Percentiles rank a stretch among this genome's conserved stretches.
phyloP scores from a whole-genome alignment of 257 asterid species.

The Nicotiana otophora region DNA sequence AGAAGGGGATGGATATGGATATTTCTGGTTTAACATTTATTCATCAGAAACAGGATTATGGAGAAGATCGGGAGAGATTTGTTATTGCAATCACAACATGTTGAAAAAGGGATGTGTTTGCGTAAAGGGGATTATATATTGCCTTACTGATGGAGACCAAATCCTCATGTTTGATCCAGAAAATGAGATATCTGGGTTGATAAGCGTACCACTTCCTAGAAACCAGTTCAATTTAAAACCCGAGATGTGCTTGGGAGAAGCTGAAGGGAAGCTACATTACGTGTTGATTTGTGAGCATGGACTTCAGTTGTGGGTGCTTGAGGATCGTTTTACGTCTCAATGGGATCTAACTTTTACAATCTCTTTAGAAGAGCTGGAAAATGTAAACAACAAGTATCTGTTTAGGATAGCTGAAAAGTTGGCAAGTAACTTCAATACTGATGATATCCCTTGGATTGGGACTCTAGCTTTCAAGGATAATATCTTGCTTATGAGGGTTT shows the following conservation, averaged over 20 bases:
- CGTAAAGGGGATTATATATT: slow-evolving; percentile 38
- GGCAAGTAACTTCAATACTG: not conserved
- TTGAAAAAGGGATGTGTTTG: slow-evolving; percentile 36
- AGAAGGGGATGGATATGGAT: slow-evolving; percentile 14
- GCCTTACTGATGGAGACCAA: slow-evolving; percentile 53
- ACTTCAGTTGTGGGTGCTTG: slow-evolving; percentile 51
- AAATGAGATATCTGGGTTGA: slow-evolving; percentile 40
- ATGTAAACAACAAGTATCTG: slow-evolving; percentile 19
- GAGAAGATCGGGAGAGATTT: slow-evolving; percentile 37
- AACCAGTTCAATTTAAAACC: slow-evolving; percentile 22
- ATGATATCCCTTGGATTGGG: slow-evolving; percentile 31
- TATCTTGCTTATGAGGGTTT: slow-evolving; percentile 38
- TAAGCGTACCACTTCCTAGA: slow-evolving; percentile 41
- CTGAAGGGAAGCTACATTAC: slow-evolving; percentile 30
- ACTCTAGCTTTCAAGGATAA: slow-evolving; percentile 51
- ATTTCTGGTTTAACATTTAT: slow-evolving; percentile 39
- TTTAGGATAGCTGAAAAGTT: slow-evolving; percentile 28
- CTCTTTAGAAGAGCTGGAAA: slow-evolving; percentile 36
- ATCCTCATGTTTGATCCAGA: slow-evolving; percentile 57
- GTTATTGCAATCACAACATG: slow-evolving; percentile 21
- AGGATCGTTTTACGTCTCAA: slow-evolving; percentile 30
- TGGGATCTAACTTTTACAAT: slow-evolving; percentile 35
- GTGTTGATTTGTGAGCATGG: slow-evolving; percentile 44
- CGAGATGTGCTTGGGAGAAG: slow-evolving; percentile 64
- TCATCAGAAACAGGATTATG: slow-evolving; percentile 41